A percentile compares a stretch with the other conserved stretches of the same genome.
Evolutionary conservation across 1,139 yeast species (phyloP).

Genomic region (Nakaseomyces delphensis): DNA sequence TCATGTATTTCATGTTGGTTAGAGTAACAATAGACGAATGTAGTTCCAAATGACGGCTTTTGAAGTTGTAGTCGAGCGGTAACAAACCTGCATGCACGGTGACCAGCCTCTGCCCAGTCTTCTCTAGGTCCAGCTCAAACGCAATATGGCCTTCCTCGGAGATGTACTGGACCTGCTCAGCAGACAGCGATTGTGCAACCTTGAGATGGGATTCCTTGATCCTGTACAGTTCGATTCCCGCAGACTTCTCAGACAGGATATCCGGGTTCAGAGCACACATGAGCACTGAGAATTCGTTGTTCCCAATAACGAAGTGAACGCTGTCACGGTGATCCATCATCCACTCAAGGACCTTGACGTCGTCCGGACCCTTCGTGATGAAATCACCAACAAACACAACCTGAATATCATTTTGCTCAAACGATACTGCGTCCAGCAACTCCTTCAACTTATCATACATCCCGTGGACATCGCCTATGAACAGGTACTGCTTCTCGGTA

Average conservation of each 20-base stretch:
- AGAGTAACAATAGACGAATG: constrained; percentile 12
- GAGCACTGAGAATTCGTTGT: constrained; percentile 38
- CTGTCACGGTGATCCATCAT: constrained; percentile 44
- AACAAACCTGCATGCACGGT: constrained; percentile 30
- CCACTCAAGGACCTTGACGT: constrained; percentile 57
- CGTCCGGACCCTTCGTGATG: constrained; percentile 74
- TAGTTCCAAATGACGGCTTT: neutral
- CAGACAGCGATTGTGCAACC: constrained; percentile 20
- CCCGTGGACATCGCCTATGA: constrained; percentile 89
- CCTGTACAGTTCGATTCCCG: neutral
- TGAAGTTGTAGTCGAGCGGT: constrained; percentile 19
- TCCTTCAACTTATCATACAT: constrained; percentile 46
- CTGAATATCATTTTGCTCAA: constrained; percentile 27
- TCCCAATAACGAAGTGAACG: constrained; percentile 74
- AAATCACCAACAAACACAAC: constrained; percentile 66
- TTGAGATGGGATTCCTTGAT: constrained; percentile 17
- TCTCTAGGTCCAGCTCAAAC: constrained; percentile 13
- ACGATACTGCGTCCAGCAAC: constrained; percentile 55
- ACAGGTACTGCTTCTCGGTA: constrained; percentile 25
- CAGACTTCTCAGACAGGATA: neutral
- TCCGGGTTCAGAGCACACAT: constrained; percentile 1
- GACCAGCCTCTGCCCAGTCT: constrained; percentile 15
- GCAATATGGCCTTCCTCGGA: constrained; percentile 20
- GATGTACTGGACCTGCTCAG: constrained; percentile 13
- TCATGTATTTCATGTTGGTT: constrained; percentile 28